Base-by-base conservation (phyloP, 495 filamentous ascomycete species). In the Penicillium pulvis region DNA sequence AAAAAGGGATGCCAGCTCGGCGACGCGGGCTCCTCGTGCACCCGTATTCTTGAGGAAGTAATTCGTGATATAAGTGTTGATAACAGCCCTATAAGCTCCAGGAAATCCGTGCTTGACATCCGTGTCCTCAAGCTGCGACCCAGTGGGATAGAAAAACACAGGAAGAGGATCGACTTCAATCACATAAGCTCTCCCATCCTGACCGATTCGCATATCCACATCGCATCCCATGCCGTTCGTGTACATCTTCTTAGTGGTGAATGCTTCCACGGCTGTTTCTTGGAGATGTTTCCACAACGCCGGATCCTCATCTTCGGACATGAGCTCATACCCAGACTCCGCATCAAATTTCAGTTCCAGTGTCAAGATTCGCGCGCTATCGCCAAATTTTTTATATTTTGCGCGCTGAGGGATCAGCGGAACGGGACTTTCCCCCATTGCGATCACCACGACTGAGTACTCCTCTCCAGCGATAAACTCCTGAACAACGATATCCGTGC, bases 1-100 rank as follows among this genome's bases (percentile, higher is more conserved):
- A 31, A 54, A 55, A 33, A 55, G 16, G 7, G 44, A 17, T 2
- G 45, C 51, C 10, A 59, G 2, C 16, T 54, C 30, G 17, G 28
- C 11, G 10, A 35, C 45, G 5, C 49, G 35, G 3, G 2, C 6
- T 6, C 16, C 46, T 2, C 52, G 51, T 6, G 9, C 7, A 2
- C 28, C 45, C 17, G 42, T 16, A 17, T 56, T 56, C 35, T 30
- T 24, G 19, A 63, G 60, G 7, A 59, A 59, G 19, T 59, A 59
- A 20, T 63, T 63, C 7, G 60, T 52, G 41, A 63, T 59, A 28
- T 55, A 63, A 30, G 53, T 58, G 42, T 63, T 59, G 24, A 63
- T 20, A 3, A 59, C 56, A 5, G 60, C 60, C 36, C 23, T 35
- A 28, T 63, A 55, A 1, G 24, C 4, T 4, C 60, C 60, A 24